These are phyloP conservation scores for Trametes punicea DNA, from an alignment of 768 basidiomycete species.

Conservation along the genomic window DNA sequence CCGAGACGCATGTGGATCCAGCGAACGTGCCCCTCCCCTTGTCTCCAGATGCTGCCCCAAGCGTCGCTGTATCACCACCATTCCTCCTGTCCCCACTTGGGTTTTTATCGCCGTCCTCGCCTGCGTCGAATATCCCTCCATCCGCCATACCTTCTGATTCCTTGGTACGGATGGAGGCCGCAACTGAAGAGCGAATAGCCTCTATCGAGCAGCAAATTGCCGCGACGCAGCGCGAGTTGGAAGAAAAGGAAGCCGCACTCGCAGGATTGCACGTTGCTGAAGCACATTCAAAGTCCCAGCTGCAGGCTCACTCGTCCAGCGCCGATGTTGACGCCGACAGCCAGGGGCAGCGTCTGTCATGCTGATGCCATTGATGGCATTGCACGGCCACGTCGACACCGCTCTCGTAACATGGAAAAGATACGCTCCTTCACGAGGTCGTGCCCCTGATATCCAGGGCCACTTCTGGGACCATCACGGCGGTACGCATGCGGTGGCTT, in stretches of 20 bases:
- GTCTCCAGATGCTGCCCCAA: constrained; percentile 6
- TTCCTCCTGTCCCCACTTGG: neutral
- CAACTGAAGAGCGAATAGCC: constrained; percentile 8
- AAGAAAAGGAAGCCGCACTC: constrained; percentile 13
- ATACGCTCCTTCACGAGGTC: neutral
- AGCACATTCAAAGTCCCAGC: neutral
- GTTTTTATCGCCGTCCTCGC: too few relatives aligned
- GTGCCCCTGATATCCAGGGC: neutral
- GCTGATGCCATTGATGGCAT: neutral
- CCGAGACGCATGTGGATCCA: neutral
- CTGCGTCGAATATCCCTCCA: neutral
- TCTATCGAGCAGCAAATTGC: constrained; percentile 14
- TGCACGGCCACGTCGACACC: neutral
- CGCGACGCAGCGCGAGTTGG: constrained; percentile 10
- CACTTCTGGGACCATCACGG: too few relatives aligned
- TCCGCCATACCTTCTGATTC: neutral
- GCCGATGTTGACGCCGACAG: neutral
- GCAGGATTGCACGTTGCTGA: constrained; percentile 2
- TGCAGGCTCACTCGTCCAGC: neutral
- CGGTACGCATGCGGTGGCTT: too few relatives aligned
- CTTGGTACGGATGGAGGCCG: constrained; percentile 4
- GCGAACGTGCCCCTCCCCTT: constrained; percentile 8
- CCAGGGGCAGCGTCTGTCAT: neutral
- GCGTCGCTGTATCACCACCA: too few relatives aligned
- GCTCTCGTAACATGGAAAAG: neutral